Conservation (phyloP, 495 filamentous ascomycete species). For the Xylaria nigripes region DNA sequence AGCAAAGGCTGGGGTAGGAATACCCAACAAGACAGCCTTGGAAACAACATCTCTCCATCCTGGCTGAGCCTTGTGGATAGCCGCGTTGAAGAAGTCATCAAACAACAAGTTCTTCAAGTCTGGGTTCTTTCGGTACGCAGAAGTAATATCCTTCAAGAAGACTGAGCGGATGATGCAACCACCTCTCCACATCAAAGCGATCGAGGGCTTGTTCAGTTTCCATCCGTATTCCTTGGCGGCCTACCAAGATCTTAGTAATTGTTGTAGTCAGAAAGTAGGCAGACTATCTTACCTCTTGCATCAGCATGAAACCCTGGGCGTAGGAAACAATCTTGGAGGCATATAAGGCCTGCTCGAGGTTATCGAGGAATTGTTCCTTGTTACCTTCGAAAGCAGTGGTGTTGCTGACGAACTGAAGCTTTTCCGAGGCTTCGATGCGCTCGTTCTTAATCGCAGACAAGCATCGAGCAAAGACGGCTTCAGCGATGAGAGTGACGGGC, state of each 20-base stretch:
- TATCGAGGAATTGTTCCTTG: conserved; percentile 85
- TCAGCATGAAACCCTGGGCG: conserved; percentile 99
- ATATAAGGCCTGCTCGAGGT: conserved; percentile 97
- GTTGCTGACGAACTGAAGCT: conserved; percentile 66
- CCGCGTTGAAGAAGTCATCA: conserved; percentile 98
- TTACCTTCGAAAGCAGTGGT: conserved; percentile 75
- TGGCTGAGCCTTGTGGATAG: conserved; percentile 89
- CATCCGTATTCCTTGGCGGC: conserved; percentile 91
- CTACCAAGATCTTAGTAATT: conserved; percentile 34
- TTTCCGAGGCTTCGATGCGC: conserved; percentile 70
- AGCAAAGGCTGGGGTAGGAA: conserved; percentile 90
- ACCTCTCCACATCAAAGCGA: conserved; percentile 99
- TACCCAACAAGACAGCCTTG: conserved; percentile 86
- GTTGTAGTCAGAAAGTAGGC: background rate
- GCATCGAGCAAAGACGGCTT: conserved; percentile 93
- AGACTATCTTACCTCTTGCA: conserved; percentile 75
- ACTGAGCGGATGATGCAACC: conserved; percentile 99
- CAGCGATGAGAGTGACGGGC: conserved; percentile 96
- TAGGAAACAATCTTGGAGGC: conserved; percentile 99
- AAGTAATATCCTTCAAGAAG: conserved; percentile 98
- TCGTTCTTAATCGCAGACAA: conserved; percentile 89
- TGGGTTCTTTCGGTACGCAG: conserved; percentile 87
- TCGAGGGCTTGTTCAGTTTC: conserved; percentile 99
- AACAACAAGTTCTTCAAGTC: conserved; percentile 97
- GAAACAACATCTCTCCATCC: conserved; percentile 93